Evolutionary conservation across 2,329 filamentous ascomycete genomes (phyloP).

Genomic region (Fusarium denticulatum): DNA sequence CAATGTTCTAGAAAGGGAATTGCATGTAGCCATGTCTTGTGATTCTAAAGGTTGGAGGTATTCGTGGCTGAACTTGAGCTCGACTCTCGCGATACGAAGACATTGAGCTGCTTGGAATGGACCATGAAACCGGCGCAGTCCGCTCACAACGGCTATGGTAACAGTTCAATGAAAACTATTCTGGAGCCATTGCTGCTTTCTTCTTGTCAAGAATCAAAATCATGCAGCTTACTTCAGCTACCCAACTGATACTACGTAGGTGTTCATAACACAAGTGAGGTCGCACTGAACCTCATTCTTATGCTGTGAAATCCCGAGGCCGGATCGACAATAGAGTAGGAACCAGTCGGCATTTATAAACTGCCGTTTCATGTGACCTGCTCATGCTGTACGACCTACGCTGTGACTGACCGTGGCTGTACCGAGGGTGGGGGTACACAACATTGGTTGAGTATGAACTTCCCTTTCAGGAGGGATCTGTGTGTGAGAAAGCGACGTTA

Average conservation of each 20-base stretch:
- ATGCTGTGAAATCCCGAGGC: background rate
- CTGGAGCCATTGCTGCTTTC: background rate
- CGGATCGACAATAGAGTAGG: background rate
- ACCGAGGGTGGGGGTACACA: slow-evolving; percentile 29
- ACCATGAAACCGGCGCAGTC: background rate
- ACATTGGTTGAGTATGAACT: slow-evolving; percentile 6
- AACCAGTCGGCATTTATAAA: background rate
- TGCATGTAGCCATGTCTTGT: background rate
- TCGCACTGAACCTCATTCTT: background rate
- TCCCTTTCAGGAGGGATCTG: background rate
- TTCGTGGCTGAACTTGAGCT: background rate
- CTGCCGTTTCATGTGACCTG: slow-evolving; percentile 18
- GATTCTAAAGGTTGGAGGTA: background rate
- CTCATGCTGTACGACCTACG: slow-evolving; percentile 27
- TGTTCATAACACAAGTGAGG: background rate
- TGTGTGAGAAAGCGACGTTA: background rate
- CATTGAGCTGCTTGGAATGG: background rate
- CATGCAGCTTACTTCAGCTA: too few relatives aligned
- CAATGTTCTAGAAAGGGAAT: too few relatives aligned
- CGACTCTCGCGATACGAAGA: background rate
- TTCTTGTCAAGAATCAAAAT: background rate
- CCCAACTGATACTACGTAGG: background rate
- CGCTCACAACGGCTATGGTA: background rate
- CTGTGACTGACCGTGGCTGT: slow-evolving; percentile 29
- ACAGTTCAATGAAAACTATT: background rate